Conservation (phyloP, 352 stramenopile genomes). For the Phytophthora podocarpi region DNA sequence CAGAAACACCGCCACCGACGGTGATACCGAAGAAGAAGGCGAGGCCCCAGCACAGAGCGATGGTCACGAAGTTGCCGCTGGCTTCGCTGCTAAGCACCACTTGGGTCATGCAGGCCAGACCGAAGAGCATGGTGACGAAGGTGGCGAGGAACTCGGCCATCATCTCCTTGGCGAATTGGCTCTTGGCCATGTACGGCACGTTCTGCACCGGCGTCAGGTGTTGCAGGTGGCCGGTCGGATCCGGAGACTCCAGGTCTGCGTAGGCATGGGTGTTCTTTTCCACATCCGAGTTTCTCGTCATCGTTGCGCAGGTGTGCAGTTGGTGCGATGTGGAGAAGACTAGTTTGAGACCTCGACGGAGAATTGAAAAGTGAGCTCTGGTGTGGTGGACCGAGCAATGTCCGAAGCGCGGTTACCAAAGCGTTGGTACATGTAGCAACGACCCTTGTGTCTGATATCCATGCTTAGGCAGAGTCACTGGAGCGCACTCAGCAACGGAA, state of each 20-base stretch:
- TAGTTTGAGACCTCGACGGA: constrained; percentile 5
- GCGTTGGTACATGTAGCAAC: no score
- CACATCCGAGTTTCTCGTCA: constrained; percentile 22
- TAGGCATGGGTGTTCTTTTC: constrained; percentile 31
- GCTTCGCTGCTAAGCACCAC: constrained; percentile 22
- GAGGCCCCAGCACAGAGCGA: constrained; percentile 47
- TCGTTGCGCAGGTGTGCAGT: not conserved
- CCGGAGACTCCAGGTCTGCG: constrained; percentile 21
- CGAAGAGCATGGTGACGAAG: constrained; percentile 37
- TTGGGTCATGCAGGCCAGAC: constrained; percentile 23
- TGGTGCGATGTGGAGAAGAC: constrained; percentile 1
- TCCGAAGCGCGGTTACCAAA: no score
- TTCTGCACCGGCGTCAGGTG: constrained; percentile 18
- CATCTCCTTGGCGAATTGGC: constrained; percentile 44
- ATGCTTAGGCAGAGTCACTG: not conserved
- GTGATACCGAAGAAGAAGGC: constrained; percentile 48
- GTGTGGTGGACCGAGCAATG: not conserved
- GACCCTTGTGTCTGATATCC: not conserved
- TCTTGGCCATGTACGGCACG: constrained; percentile 43
- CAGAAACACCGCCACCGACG: constrained; percentile 33
- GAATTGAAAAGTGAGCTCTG: constrained; percentile 30
- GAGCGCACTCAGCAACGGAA: constrained; percentile 15
- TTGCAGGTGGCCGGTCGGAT: constrained; percentile 11
- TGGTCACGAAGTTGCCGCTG: constrained; percentile 29
- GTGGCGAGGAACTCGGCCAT: constrained; percentile 37